A percentile compares a stretch with the other conserved stretches of the same genome.
Conservation (phyloP, 257 asterid species). For the Solanum etuberosum region DNA sequence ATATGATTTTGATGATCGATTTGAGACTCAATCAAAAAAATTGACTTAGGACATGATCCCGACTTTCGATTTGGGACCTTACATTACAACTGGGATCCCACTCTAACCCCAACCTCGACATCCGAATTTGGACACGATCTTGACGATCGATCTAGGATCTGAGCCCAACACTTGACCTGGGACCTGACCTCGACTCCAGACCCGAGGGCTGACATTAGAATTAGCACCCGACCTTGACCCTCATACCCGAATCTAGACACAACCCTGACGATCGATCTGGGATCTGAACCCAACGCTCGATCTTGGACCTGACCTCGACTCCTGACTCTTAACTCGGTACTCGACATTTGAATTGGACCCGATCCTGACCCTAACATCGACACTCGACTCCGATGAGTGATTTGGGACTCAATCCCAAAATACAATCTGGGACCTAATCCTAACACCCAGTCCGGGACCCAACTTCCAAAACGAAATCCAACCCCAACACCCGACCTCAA, state of each 20-base stretch:
- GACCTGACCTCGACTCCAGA: too few relatives aligned
- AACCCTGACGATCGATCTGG: neutral
- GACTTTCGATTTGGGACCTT: too few relatives aligned
- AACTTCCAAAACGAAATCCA: neutral
- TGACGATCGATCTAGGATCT: too few relatives aligned
- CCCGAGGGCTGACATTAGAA: neutral
- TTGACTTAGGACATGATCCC: too few relatives aligned
- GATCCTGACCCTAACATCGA: neutral
- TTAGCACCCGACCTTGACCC: neutral
- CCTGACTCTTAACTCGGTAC: too few relatives aligned
- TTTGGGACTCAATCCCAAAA: too few relatives aligned
- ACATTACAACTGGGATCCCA: too few relatives aligned
- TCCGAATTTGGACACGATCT: too few relatives aligned
- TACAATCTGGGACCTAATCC: neutral
- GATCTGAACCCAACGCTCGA: neutral
- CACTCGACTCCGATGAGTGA: neutral
- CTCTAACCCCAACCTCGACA: too few relatives aligned
- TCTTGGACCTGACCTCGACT: neutral
- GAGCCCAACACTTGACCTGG: too few relatives aligned
- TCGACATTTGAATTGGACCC: neutral
- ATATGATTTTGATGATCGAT: too few relatives aligned
- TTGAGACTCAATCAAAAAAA: fast-evolving
- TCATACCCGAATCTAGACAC: neutral
- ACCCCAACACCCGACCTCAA: neutral
- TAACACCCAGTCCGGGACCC: neutral